Conservation (phyloP, 179 eudicot genomes). For the Gypsophila paniculata region DNA sequence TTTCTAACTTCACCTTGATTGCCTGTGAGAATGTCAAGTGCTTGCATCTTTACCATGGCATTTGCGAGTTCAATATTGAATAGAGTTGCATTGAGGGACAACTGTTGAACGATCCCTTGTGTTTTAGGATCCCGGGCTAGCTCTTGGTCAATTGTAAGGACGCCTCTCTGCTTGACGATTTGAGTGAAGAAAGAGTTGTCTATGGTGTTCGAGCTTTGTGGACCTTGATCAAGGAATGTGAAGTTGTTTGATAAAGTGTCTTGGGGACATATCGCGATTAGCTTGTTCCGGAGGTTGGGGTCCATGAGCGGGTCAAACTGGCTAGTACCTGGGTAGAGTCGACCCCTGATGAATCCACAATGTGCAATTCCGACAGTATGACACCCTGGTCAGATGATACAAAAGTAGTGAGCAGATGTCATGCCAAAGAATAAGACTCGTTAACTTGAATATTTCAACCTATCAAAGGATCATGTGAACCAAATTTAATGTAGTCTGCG, state of each 20-base stretch:
- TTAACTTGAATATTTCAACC: neutral
- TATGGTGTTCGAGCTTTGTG: conserved; percentile 28
- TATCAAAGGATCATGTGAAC: neutral
- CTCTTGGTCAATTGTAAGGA: conserved; percentile 50
- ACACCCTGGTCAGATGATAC: conserved; percentile 21
- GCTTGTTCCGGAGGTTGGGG: conserved; percentile 24
- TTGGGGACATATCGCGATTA: conserved; percentile 33
- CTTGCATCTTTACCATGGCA: conserved; percentile 34
- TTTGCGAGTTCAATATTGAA: conserved; percentile 22
- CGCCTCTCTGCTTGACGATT: conserved; percentile 32
- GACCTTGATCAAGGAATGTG: conserved; percentile 39
- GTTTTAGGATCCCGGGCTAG: conserved; percentile 41
- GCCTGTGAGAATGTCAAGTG: conserved; percentile 28
- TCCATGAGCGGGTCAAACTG: conserved; percentile 37
- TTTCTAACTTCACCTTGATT: conserved; percentile 26
- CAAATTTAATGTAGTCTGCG: too few relatives aligned
- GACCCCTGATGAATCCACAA: conserved; percentile 35
- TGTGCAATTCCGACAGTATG: conserved; percentile 59
- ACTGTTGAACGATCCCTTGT: conserved; percentile 20
- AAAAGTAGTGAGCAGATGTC: neutral
- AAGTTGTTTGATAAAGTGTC: conserved; percentile 21
- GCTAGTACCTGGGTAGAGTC: conserved; percentile 37
- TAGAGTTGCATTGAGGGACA: conserved; percentile 8
- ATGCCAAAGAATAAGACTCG: neutral
- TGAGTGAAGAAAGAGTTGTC: conserved; percentile 50